phyloP scores from a whole-genome alignment of 1,139 yeast species.

The Hansenula lynferdii region DNA sequence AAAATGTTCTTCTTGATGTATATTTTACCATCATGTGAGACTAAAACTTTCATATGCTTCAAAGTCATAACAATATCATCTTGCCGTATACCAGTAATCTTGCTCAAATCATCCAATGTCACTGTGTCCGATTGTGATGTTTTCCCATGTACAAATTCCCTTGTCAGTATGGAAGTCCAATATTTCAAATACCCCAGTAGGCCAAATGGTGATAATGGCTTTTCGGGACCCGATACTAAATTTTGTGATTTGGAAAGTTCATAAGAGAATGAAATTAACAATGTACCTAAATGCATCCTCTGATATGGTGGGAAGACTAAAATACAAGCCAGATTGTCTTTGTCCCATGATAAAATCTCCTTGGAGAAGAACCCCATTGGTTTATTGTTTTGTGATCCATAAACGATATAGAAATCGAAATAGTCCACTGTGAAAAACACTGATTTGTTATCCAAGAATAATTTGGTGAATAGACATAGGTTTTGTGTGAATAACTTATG shows the following conservation, averaged over 20 bases:
- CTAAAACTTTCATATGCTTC: conserved; percentile 52
- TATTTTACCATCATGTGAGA: conserved; percentile 6
- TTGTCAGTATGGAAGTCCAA: conserved; percentile 60
- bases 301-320: conserved; percentile 92
- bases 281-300: conserved; percentile 67
- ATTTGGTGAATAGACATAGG: conserved; percentile 76
- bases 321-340: conserved; percentile 85
- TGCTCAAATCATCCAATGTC: conserved; percentile 49
- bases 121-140: conserved; percentile 27
- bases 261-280: conserved; percentile 81
- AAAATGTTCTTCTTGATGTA: conserved; percentile 10
- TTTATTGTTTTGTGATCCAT: conserved; percentile 37
- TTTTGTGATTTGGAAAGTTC: conserved; percentile 56
- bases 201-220: conserved; percentile 84
- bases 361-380: conserved; percentile 94
- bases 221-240: conserved; percentile 80
- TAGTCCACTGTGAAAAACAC: conserved; percentile 74
- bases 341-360: conserved; percentile 79
- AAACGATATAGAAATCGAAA: conserved; percentile 76
- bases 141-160: conserved; percentile 35
- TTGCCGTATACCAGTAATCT: conserved; percentile 61
- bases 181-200: conserved; percentile 63
- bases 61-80: conserved; percentile 66
- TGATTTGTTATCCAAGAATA: conserved; percentile 88
- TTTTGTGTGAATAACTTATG: conserved; percentile 74